Conservation (phyloP, 371 early-diverging fungal species). For the Rhizopus sp. region DNA sequence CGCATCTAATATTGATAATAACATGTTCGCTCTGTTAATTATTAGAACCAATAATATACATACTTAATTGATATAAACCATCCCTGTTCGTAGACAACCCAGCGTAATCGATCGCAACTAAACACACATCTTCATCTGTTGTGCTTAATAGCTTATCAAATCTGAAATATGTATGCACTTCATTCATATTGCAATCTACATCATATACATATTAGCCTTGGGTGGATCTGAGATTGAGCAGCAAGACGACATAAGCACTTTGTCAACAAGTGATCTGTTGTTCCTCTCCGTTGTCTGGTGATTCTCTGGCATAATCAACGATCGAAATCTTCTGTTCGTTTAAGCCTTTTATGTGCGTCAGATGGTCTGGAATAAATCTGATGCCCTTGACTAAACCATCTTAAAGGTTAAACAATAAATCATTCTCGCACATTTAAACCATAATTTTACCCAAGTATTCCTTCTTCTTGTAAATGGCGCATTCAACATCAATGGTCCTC, state of each 20-base stretch:
- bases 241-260: slow-evolving; percentile 19
- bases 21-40: neutral
- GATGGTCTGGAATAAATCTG: neutral
- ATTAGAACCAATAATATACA: neutral
- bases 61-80: slow-evolving; percentile 21
- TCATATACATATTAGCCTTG: neutral
- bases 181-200: neutral
- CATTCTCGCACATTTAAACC: slow-evolving; percentile 3
- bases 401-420: slow-evolving; percentile 8
- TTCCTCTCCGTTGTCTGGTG: slow-evolving; percentile 22
- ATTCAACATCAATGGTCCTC: neutral
- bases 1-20: neutral
- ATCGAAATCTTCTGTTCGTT: slow-evolving; percentile 1
- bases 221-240: slow-evolving; percentile 17
- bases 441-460: slow-evolving; percentile 3
- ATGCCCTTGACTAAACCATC: neutral
- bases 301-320: slow-evolving; percentile 23
- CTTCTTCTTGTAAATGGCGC: slow-evolving; percentile 1
- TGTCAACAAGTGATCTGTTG: slow-evolving; percentile 23
- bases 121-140: slow-evolving; percentile 12
- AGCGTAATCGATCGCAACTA: slow-evolving; percentile 19
- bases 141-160: neutral
- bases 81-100: slow-evolving; percentile 19
- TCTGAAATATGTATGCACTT: neutral
- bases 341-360: neutral